Evolutionary conservation across 208 protist genomes (phyloP), one percentile per base, ranked within the genome.

Genomic region (Acanthamoeba divionensis): DNA sequence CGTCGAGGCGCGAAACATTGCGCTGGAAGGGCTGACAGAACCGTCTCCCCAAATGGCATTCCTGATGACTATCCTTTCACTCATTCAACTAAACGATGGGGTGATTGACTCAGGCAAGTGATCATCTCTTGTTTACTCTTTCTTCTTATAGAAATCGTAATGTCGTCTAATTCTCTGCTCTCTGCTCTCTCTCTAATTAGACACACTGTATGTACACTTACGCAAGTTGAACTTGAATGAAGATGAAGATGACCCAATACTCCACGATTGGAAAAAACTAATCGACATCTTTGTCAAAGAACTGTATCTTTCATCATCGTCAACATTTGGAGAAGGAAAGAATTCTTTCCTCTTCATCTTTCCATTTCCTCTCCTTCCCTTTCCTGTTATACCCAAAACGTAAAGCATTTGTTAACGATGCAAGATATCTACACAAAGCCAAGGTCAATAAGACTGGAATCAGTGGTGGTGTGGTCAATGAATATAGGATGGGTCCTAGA

Each of bases 241-340:
- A 29, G 55, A 69, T 21, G 18, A 8, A 3, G 44, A 41, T 2
- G 55, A 87, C 29, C 79, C 54, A 6, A 45, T 87, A 24, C 29
- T 87, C 57, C 15, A 31, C 21, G 79, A 87, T 15, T 87, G 79
- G 79, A 45, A 87, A 33, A 87, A 69, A 44, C 55, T 87, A 8
- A 69, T 87, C 12, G 50, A 63, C 21, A 60, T 50, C 36, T 87
- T 87, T 21, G 55, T 87, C 57, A 63, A 87, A 38, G 79, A 87
- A 50, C 48, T 69, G 79, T 87, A 87, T 41, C 13, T 4, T 85
- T 41, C 50, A 4, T 71, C 12, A 7, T 33, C 2, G n/a, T n/a
- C n/a, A n/a, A n/a, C n/a, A n/a, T n/a, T n/a, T n/a, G n/a, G n/a
- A n/a, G n/a, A n/a, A n/a, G n/a, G n/a, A n/a, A n/a, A n/a, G n/a